phyloP scores from a whole-genome alignment of 805 yeast genomes.

The Candida multigemmis region DNA sequence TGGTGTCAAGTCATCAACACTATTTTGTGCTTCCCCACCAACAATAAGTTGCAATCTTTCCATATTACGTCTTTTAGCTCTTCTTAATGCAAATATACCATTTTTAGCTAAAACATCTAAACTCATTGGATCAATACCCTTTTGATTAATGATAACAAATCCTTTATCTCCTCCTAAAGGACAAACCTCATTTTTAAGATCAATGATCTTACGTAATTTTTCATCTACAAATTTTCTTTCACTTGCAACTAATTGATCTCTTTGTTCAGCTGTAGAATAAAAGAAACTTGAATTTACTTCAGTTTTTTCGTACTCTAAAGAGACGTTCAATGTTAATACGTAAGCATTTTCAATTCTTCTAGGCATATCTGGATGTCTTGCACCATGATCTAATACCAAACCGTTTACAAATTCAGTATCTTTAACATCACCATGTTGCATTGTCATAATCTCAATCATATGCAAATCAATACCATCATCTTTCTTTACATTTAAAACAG shows the following conservation, averaged over 20 bases:
- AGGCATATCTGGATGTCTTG: constrained; percentile 99
- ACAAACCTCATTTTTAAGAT: constrained; percentile 87
- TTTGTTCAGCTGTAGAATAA: constrained; percentile 91
- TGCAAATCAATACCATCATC: constrained; percentile 65
- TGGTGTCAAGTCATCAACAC: constrained; percentile 86
- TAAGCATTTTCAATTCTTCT: constrained; percentile 73
- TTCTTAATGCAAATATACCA: constrained; percentile 86
- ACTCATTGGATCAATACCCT: constrained; percentile 98
- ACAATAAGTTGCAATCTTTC: constrained; percentile 93
- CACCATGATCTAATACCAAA: constrained; percentile 94
- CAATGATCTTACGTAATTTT: constrained; percentile 83
- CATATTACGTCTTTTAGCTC: constrained; percentile 99
- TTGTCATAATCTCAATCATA: constrained; percentile 97
- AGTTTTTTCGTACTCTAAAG: constrained; percentile 93
- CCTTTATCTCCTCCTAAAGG: constrained; percentile 62
- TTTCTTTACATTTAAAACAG: constrained; percentile 71
- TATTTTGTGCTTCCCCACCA: constrained; percentile 97
- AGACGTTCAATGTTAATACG: constrained; percentile 83
- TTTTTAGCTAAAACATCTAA: constrained; percentile 89
- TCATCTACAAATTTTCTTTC: constrained; percentile 94
- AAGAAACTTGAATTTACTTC: constrained; percentile 95
- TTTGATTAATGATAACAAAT: constrained; percentile 93
- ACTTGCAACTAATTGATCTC: constrained; percentile 87
- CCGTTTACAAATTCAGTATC: constrained; percentile 83
- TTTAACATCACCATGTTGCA: constrained; percentile 86